These are phyloP conservation scores for Barnettozyma salicaria DNA, from an alignment of 805 yeast species.

Conservation along the genomic window DNA sequence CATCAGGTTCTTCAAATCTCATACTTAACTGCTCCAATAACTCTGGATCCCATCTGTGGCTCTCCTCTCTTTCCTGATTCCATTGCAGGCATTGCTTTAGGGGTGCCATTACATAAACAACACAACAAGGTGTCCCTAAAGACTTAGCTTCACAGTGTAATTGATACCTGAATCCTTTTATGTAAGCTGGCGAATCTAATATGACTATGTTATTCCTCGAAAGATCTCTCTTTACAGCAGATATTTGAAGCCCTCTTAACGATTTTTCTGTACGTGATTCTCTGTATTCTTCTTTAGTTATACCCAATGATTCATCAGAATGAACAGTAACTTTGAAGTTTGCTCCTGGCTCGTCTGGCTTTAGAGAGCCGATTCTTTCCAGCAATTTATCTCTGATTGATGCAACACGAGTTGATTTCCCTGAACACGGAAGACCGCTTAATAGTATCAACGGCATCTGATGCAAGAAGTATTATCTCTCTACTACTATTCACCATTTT, in stretches of 20 bases:
- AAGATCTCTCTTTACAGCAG: conserved; percentile 82
- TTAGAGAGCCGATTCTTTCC: conserved; percentile 35
- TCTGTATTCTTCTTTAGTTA: conserved; percentile 57
- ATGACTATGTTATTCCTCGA: conserved; percentile 67
- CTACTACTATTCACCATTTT: no score
- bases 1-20: conserved; percentile 92
- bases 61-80: conserved; percentile 37
- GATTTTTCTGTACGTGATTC: conserved; percentile 76
- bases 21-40: conserved; percentile 63
- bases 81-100: conserved; percentile 54
- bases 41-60: conserved; percentile 55
- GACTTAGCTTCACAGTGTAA: conserved; percentile 90
- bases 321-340: conserved; percentile 61
- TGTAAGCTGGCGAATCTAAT: conserved; percentile 80
- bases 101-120: conserved; percentile 73
- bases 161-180: conserved; percentile 94
- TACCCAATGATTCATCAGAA: conserved; percentile 72
- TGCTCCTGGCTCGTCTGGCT: conserved; percentile 42
- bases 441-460: conserved; percentile 79
- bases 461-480: no score
- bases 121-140: conserved; percentile 72
- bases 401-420: conserved; percentile 72
- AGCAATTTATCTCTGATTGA: conserved; percentile 46
- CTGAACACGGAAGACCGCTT: conserved; percentile 82
- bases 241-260: conserved; percentile 76